Evolutionary conservation across 1,284 basidiomycete genomes (phyloP).

Genomic region (Pterula multifida): DNA sequence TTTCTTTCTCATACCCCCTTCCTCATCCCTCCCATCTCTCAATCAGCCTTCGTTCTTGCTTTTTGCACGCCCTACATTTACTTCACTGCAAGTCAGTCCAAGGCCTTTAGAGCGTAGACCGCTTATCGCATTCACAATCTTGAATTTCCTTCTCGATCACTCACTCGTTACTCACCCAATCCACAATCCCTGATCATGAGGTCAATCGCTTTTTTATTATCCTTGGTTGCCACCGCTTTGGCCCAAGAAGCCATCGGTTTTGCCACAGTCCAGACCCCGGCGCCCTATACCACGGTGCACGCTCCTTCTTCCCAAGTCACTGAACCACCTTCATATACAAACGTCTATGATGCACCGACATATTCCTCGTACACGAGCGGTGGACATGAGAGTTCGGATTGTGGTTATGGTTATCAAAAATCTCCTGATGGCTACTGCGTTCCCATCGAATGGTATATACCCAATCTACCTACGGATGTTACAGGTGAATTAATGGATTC

Average conservation of each 20-base stretch:
- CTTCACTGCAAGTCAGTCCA: constrained; percentile 47
- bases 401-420: constrained; percentile 56
- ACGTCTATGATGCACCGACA: constrained; percentile 37
- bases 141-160: constrained; percentile 23
- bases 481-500: too few species aligned
- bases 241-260: constrained; percentile 45
- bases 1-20: not conserved
- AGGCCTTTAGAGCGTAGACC: constrained; percentile 50
- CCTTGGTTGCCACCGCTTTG: constrained; percentile 39
- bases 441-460: constrained; percentile 36
- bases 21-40: not conserved
- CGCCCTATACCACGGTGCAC: constrained; percentile 11
- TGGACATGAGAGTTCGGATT: constrained; percentile 50
- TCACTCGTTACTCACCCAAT: constrained; percentile 21
- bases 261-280: constrained; percentile 28
- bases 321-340: constrained; percentile 25
- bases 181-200: constrained; percentile 44
- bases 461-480: constrained; percentile 36
- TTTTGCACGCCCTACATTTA: constrained; percentile 7
- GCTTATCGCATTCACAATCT: constrained; percentile 36
- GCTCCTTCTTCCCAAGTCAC: constrained; percentile 24
- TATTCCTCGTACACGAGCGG: constrained; percentile 46
- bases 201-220: constrained; percentile 45
- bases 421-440: constrained; percentile 40
- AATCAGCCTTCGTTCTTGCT: not conserved